These are phyloP conservation scores for Cordia subcordata DNA, from an alignment of 257 asterid genomes.

Conservation along the genomic window DNA sequence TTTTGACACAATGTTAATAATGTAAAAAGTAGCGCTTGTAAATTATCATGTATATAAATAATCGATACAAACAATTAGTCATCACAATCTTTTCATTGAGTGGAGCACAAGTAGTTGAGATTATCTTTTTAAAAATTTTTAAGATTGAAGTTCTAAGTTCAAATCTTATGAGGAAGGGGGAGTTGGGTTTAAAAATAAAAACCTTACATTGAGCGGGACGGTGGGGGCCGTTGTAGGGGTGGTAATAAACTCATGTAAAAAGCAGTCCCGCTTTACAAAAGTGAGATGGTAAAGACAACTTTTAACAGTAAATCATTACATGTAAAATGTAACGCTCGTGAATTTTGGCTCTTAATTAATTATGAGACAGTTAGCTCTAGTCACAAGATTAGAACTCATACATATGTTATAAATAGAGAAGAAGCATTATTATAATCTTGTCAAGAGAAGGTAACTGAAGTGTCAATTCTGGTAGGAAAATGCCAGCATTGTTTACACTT, in stretches of 20 bases:
- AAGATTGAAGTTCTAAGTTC: too few relatives aligned
- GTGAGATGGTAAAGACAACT: neutral
- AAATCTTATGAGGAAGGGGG: too few relatives aligned
- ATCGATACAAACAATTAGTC: too few relatives aligned
- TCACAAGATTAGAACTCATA: conserved; percentile 12
- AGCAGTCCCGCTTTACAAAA: conserved; percentile 2
- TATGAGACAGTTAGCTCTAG: neutral
- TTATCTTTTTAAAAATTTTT: too few relatives aligned
- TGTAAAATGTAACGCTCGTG: conserved; percentile 15
- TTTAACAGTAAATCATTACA: conserved; percentile 10
- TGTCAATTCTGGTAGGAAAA: neutral
- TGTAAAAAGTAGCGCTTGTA: too few relatives aligned
- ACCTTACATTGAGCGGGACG: neutral
- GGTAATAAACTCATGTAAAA: neutral
- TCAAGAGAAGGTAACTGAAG: neutral
- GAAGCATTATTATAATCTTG: neutral
- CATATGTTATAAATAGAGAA: too few relatives aligned
- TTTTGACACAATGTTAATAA: too few relatives aligned
- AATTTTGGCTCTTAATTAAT: conserved; percentile 3
- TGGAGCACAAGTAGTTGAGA: too few relatives aligned
- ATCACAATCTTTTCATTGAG: too few relatives aligned
- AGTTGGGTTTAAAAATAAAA: too few relatives aligned
- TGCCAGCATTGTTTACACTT: neutral
- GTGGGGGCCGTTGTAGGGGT: too few relatives aligned
- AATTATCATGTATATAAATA: too few relatives aligned